Percentiles rank a stretch among this genome's conserved stretches.
phyloP scores from a whole-genome alignment of 1,284 basidiomycete genomes.

The Golubevia pallescens region DNA sequence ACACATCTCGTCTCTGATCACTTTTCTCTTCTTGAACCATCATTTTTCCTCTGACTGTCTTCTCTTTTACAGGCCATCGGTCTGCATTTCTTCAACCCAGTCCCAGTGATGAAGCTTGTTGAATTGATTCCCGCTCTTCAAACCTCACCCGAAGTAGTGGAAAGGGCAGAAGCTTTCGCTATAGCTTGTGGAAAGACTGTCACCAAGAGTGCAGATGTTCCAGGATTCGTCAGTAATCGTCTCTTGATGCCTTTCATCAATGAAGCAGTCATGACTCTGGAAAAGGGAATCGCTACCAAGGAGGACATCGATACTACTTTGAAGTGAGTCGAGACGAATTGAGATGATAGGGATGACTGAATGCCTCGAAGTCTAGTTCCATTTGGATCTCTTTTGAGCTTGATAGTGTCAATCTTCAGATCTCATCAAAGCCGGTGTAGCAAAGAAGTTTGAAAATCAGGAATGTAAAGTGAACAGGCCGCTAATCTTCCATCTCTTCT shows the following conservation, averaged over 20 bases:
- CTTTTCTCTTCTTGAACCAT: neutral
- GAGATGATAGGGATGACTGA: too few relatives aligned
- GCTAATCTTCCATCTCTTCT: too few relatives aligned
- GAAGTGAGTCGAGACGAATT: constrained; percentile 67
- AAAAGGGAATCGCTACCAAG: constrained; percentile 86
- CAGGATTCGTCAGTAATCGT: constrained; percentile 70
- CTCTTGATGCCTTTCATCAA: constrained; percentile 91
- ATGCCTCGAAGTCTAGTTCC: too few relatives aligned
- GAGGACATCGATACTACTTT: constrained; percentile 96
- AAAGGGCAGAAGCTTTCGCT: constrained; percentile 81
- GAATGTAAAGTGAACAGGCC: too few relatives aligned
- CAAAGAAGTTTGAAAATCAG: too few relatives aligned
- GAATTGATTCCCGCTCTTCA: constrained; percentile 92
- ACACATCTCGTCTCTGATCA: neutral
- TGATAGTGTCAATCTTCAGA: too few relatives aligned
- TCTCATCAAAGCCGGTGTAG: too few relatives aligned
- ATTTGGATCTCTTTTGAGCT: too few relatives aligned
- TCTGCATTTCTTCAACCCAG: constrained; percentile 94
- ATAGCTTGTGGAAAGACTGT: constrained; percentile 80
- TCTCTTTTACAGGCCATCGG: constrained; percentile 65
- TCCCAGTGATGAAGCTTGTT: constrained; percentile 82
- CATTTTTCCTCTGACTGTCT: neutral
- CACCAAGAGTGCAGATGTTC: constrained; percentile 74
- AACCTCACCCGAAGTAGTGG: constrained; percentile 78
- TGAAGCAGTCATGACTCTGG: constrained; percentile 88